These are phyloP conservation scores for Babesia sp. DNA, from an alignment of 169 alveolate genomes.

Conservation along the genomic window DNA sequence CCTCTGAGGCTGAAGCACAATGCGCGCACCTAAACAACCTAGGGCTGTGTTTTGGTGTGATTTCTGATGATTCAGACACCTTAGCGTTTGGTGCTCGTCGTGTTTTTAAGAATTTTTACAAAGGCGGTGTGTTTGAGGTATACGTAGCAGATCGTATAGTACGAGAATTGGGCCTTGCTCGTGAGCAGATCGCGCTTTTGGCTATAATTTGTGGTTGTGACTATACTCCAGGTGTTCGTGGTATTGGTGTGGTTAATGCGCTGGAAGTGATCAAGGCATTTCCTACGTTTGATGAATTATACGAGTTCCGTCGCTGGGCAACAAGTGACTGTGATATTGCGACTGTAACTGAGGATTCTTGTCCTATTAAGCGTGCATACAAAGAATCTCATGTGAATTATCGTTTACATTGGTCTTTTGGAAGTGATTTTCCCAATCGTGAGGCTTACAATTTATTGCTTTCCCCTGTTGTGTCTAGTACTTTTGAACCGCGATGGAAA, in stretches of 20 bases:
- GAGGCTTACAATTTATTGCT: conserved; percentile 76
- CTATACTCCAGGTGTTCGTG: conserved; percentile 92
- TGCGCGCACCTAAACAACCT: conserved; percentile 83
- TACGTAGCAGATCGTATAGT: conserved; percentile 78
- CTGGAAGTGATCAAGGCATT: conserved; percentile 88
- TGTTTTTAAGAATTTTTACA: conserved; percentile 88
- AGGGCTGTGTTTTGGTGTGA: conserved; percentile 87
- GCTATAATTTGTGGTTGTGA: conserved; percentile 93
- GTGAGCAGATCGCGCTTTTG: conserved; percentile 84
- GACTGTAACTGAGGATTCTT: conserved; percentile 48
- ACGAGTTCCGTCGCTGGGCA: conserved; percentile 80
- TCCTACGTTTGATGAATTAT: conserved; percentile 82
- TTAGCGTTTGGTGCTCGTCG: conserved; percentile 88
- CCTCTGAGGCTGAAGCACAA: conserved; percentile 95
- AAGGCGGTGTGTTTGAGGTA: conserved; percentile 82
- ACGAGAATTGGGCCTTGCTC: conserved; percentile 80
- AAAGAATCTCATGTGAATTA: conserved; percentile 73
- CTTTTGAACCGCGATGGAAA: conserved; percentile 40
- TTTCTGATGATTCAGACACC: conserved; percentile 94
- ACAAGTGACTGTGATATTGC: conserved; percentile 67
- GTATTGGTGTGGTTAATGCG: conserved; percentile 95
- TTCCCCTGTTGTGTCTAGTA: conserved; percentile 63
- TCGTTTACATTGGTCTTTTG: conserved; percentile 73
- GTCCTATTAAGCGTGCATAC: conserved; percentile 62
- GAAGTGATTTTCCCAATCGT: conserved; percentile 74